A percentile compares a stretch with the other conserved stretches of the same genome.
Evolutionary conservation across 495 filamentous ascomycete species (phyloP).

Genomic region (Penicillium ucsense): DNA sequence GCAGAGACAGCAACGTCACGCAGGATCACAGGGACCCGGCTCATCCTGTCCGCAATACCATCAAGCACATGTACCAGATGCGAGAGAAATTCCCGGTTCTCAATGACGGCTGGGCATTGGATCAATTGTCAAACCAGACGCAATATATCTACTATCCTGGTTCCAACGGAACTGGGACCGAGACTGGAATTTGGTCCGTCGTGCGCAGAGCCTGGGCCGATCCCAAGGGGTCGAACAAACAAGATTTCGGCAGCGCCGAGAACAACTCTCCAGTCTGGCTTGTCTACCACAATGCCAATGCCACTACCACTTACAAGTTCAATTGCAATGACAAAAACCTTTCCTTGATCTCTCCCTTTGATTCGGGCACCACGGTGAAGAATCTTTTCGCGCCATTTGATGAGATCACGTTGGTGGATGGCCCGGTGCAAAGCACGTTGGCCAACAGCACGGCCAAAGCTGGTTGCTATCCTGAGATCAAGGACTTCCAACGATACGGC

Average conservation of each 20-base stretch:
- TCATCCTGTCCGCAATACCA: slow-evolving; percentile 54
- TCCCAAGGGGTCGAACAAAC: slow-evolving; percentile 27
- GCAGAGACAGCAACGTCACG: slow-evolving; percentile 43
- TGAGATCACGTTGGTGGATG: slow-evolving; percentile 36
- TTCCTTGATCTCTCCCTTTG: slow-evolving; percentile 50
- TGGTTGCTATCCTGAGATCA: slow-evolving; percentile 46
- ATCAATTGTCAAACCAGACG: slow-evolving; percentile 48
- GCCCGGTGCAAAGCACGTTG: slow-evolving; percentile 20
- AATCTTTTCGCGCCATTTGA: slow-evolving; percentile 57
- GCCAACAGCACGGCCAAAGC: slow-evolving; percentile 31
- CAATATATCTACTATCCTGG: slow-evolving; percentile 39
- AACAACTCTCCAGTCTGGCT: slow-evolving; percentile 53
- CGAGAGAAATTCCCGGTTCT: slow-evolving; percentile 49
- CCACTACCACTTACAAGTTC: slow-evolving; percentile 44
- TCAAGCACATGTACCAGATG: slow-evolving; percentile 57
- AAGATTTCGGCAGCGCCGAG: slow-evolving; percentile 32
- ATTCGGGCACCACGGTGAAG: slow-evolving; percentile 42
- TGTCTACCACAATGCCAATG: slow-evolving; percentile 53
- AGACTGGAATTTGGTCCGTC: slow-evolving; percentile 60
- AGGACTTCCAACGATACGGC: slow-evolving; percentile 42
- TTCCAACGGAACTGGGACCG: slow-evolving; percentile 42
- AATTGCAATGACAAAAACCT: slow-evolving; percentile 39
- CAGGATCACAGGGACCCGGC: slow-evolving; percentile 64
- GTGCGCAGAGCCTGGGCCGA: slow-evolving; percentile 24
- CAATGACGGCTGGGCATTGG: slow-evolving; percentile 51